A percentile compares a stretch with the other conserved stretches of the same genome.
These are phyloP conservation scores for Pleurotus cornucopiae DNA, from an alignment of 768 basidiomycete species.

Conservation along the genomic window DNA sequence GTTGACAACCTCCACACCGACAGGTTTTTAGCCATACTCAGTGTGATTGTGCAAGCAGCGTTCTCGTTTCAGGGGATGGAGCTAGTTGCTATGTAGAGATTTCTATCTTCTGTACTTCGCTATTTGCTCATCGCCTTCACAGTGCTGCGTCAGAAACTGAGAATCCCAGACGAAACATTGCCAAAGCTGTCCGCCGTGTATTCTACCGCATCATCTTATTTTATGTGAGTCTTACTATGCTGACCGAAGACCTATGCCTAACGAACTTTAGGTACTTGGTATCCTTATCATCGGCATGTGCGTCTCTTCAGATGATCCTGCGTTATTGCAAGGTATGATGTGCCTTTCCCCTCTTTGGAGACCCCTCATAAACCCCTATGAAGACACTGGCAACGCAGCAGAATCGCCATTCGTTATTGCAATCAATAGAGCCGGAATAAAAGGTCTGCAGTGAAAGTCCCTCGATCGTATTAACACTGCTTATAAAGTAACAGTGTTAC, in stretches of 20 bases:
- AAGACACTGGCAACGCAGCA: slow-evolving; percentile 58
- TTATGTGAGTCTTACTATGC: slow-evolving; percentile 42
- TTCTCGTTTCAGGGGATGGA: slow-evolving; percentile 83
- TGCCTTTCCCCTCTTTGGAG: neutral
- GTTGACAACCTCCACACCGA: slow-evolving; percentile 39
- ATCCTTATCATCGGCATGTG: slow-evolving; percentile 76
- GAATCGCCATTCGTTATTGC: slow-evolving; percentile 86
- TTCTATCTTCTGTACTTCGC: neutral
- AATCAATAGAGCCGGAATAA: slow-evolving; percentile 66
- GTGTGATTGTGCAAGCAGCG: slow-evolving; percentile 47
- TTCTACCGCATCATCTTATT: slow-evolving; percentile 80
- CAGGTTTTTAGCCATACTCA: slow-evolving; percentile 41
- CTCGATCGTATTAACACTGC: neutral
- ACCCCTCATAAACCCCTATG: neutral
- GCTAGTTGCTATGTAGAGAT: slow-evolving; percentile 57
- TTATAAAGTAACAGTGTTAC: slow-evolving; percentile 35
- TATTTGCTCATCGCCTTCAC: slow-evolving; percentile 4
- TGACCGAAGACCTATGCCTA: neutral
- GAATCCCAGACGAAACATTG: slow-evolving; percentile 75
- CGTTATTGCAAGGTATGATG: slow-evolving; percentile 36
- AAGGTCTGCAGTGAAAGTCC: slow-evolving; percentile 28
- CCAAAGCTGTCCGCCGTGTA: slow-evolving; percentile 70
- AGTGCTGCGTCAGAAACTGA: slow-evolving; percentile 75
- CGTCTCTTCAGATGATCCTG: slow-evolving; percentile 61
- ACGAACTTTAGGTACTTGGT: slow-evolving; percentile 50